phyloP scores from a whole-genome alignment of 2,329 filamentous ascomycete species.

The Didymellaceae sp. region DNA sequence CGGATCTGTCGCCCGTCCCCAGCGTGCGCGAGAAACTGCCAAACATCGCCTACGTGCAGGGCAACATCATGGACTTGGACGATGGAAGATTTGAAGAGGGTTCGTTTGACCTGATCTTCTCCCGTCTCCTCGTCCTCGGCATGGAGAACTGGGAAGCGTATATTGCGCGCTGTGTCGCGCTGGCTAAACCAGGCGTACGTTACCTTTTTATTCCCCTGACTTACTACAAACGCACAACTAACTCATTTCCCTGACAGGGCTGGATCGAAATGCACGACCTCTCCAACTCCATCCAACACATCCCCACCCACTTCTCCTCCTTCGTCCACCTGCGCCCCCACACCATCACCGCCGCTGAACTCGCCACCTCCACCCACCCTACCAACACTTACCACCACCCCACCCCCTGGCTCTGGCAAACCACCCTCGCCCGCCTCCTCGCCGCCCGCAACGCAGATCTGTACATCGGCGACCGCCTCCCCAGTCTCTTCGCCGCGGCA shows the following conservation, averaged over 20 bases:
- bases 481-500: slow-evolving; percentile 8
- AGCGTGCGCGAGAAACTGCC: slow-evolving; percentile 7
- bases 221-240: neutral
- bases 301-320: neutral
- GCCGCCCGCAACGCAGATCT: too few relatives aligned
- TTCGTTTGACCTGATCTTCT: slow-evolving; percentile 63
- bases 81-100: slow-evolving; percentile 53
- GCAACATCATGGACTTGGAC: slow-evolving; percentile 1
- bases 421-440: neutral
- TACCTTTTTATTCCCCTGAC: neutral
- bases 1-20: slow-evolving; percentile 36
- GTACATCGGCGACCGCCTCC: too few relatives aligned
- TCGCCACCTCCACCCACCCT: neutral
- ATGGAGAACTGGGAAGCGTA: slow-evolving; percentile 60
- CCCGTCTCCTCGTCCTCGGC: slow-evolving; percentile 57
- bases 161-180: slow-evolving; percentile 14
- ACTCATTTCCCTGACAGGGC: slow-evolving; percentile 1
- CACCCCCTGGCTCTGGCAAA: slow-evolving; percentile 2
- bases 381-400: neutral
- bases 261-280: slow-evolving; percentile 9
- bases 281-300: neutral
- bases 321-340: slow-evolving; percentile 2
- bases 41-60: slow-evolving; percentile 22
- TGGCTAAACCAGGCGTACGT: slow-evolving; percentile 52
- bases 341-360: neutral